Evolutionary conservation across 2,329 filamentous ascomycete species (phyloP).

Genomic region (Botryotinia calthae): DNA sequence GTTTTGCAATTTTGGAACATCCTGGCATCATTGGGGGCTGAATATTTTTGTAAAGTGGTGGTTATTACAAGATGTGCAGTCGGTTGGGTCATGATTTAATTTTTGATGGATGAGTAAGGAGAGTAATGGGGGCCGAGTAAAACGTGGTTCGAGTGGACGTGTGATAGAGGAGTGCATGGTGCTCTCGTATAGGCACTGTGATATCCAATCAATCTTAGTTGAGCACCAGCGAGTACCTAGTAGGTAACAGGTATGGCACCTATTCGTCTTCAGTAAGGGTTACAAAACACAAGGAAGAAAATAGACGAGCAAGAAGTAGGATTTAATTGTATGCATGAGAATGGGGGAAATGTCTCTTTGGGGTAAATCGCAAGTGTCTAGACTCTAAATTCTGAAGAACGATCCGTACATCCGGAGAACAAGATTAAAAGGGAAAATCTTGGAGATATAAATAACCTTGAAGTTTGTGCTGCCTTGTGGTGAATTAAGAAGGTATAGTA

Average conservation of each 20-base stretch:
- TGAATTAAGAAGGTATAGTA: neutral
- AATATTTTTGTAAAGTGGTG: neutral
- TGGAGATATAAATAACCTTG: slow-evolving; percentile 7
- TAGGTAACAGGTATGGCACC: neutral
- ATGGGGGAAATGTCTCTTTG: neutral
- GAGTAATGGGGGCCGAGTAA: neutral
- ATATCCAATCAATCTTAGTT: neutral
- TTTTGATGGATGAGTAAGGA: neutral
- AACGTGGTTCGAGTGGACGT: slow-evolving; percentile 14
- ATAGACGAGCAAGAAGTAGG: neutral
- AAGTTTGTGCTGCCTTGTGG: neutral
- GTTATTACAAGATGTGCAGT: neutral
- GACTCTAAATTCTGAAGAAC: neutral
- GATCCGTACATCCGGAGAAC: neutral
- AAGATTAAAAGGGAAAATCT: neutral
- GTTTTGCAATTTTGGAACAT: neutral
- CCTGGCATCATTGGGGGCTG: neutral
- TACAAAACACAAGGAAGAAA: neutral
- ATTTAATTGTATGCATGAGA: neutral
- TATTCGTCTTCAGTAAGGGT: neutral
- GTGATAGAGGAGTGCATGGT: neutral
- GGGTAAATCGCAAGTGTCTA: slow-evolving; percentile 3
- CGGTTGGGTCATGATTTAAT: neutral
- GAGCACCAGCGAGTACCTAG: neutral
- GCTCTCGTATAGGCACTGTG: slow-evolving; percentile 8